These are phyloP conservation scores for Sugiyamaella boreocaroliniensis DNA, from an alignment of 805 yeast genomes.

Conservation along the genomic window DNA sequence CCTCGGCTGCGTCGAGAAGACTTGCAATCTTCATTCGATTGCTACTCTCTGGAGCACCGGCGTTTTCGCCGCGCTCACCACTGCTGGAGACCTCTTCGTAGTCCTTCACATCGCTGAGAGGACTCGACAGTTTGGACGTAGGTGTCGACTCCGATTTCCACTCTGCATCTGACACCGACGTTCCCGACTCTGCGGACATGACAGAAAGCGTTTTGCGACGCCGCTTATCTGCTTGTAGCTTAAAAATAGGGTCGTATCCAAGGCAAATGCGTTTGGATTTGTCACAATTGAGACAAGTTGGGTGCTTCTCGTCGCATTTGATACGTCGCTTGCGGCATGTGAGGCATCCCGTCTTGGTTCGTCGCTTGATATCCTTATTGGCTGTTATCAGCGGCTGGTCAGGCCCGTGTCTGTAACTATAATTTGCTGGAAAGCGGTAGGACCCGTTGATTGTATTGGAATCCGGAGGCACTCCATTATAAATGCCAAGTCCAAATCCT, in stretches of 20 bases:
- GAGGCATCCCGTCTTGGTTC: slow-evolving; percentile 70
- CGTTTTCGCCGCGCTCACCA: not conserved
- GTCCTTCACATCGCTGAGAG: not conserved
- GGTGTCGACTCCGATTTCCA: not conserved
- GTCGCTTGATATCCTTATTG: slow-evolving; percentile 22
- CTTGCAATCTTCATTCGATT: slow-evolving; percentile 21
- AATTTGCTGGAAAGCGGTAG: not conserved
- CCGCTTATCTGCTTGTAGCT: slow-evolving; percentile 14
- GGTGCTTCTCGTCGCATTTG: slow-evolving; percentile 71
- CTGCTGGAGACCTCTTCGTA: not conserved
- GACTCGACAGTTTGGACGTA: not conserved
- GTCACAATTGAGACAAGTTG: slow-evolving; percentile 62
- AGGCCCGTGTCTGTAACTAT: not conserved
- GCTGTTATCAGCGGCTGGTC: slow-evolving; percentile 13
- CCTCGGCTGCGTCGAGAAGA: slow-evolving; percentile 22
- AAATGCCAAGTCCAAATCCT: not conserved
- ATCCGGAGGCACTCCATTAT: not conserved
- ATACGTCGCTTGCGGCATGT: slow-evolving; percentile 67
- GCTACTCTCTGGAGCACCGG: not conserved
- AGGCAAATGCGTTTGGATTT: slow-evolving; percentile 56
- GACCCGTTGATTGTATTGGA: not conserved
- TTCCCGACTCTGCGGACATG: not conserved
- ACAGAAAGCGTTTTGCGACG: slow-evolving; percentile 6
- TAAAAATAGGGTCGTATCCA: slow-evolving; percentile 50
- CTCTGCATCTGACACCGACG: not conserved